phyloP scores from a whole-genome alignment of 2,329 filamentous ascomycete species.

The Lasiodiplodia gonubiensis region DNA sequence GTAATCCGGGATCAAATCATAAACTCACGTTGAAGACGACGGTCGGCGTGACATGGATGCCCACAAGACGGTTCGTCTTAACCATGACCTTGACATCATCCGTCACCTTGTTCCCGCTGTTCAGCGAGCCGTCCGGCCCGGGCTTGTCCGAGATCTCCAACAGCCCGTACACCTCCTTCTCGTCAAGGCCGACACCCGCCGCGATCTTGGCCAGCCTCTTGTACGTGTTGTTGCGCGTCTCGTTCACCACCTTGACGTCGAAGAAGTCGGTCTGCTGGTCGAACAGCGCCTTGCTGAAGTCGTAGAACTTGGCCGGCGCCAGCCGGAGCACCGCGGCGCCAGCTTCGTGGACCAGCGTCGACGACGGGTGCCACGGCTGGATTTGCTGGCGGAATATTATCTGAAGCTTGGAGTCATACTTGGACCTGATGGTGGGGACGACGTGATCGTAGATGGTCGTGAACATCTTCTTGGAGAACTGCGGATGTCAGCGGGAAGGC shows the following conservation, averaged over 20 bases:
- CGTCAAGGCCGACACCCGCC: constrained; percentile 69
- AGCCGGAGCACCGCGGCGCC: constrained; percentile 78
- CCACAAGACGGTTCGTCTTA: constrained; percentile 72
- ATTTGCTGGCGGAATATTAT: constrained; percentile 90
- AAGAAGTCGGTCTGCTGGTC: constrained; percentile 77
- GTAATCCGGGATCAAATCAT: not conserved
- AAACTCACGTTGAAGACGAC: constrained; percentile 75
- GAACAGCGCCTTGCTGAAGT: constrained; percentile 74
- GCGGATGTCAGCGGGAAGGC: constrained; percentile 33
- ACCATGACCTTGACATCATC: constrained; percentile 83
- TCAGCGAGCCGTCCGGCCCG: constrained; percentile 70
- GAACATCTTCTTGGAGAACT: constrained; percentile 74
- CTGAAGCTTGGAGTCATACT: constrained; percentile 67
- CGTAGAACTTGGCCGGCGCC: constrained; percentile 76
- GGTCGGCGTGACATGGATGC: constrained; percentile 90
- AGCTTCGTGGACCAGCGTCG: constrained; percentile 73
- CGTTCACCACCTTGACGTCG: constrained; percentile 81
- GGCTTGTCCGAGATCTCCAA: constrained; percentile 73
- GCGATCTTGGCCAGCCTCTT: constrained; percentile 77
- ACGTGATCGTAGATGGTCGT: constrained; percentile 73
- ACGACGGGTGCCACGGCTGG: constrained; percentile 93
- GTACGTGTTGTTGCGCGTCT: constrained; percentile 86
- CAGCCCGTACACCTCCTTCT: constrained; percentile 70
- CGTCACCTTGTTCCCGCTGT: constrained; percentile 81
- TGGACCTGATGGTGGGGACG: constrained; percentile 66